Percentiles rank a stretch among this genome's conserved stretches.
phyloP scores from a whole-genome alignment of 1,284 basidiomycete genomes.

The Cryptococcus sp. region DNA sequence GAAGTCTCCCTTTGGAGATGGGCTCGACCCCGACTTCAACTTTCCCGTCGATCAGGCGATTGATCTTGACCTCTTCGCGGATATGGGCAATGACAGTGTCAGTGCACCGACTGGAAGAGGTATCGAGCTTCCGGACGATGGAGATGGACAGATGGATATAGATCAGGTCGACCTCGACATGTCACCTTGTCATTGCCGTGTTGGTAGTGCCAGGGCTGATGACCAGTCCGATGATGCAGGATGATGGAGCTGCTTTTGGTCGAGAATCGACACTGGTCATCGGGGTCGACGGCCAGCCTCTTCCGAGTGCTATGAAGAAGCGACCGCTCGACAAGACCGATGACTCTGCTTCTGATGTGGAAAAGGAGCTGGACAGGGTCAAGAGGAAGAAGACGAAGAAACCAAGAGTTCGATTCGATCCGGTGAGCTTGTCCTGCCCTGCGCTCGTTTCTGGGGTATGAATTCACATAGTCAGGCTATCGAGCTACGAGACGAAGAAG shows the following conservation, averaged over 20 bases:
- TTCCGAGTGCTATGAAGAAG: slow-evolving; percentile 5
- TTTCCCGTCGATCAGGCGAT: slow-evolving; percentile 11
- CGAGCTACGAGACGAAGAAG: slow-evolving; percentile 2
- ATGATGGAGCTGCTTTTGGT: too few relatives aligned
- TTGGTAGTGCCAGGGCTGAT: too few relatives aligned
- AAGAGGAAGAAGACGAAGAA: slow-evolving; percentile 14
- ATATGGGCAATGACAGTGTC: slow-evolving; percentile 11
- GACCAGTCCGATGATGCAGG: too few relatives aligned
- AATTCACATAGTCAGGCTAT: too few relatives aligned
- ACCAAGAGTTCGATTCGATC: slow-evolving; percentile 10
- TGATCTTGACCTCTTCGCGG: slow-evolving; percentile 15
- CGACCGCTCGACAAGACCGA: slow-evolving; percentile 1
- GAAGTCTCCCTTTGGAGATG: neutral
- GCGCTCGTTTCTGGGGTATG: too few relatives aligned
- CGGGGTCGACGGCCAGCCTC: neutral
- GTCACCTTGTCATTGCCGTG: too few relatives aligned
- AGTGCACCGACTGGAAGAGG: slow-evolving; percentile 15
- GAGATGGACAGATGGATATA: neutral
- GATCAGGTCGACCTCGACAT: too few relatives aligned
- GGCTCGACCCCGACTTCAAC: slow-evolving; percentile 1
- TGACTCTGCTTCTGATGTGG: slow-evolving; percentile 9
- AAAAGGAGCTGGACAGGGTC: slow-evolving; percentile 13
- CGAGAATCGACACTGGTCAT: neutral
- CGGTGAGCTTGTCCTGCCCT: too few relatives aligned
- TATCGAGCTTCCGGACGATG: slow-evolving; percentile 7